These are phyloP conservation scores for Craterostigma plantagineum DNA, from an alignment of 257 asterid genomes.

Conservation along the genomic window DNA sequence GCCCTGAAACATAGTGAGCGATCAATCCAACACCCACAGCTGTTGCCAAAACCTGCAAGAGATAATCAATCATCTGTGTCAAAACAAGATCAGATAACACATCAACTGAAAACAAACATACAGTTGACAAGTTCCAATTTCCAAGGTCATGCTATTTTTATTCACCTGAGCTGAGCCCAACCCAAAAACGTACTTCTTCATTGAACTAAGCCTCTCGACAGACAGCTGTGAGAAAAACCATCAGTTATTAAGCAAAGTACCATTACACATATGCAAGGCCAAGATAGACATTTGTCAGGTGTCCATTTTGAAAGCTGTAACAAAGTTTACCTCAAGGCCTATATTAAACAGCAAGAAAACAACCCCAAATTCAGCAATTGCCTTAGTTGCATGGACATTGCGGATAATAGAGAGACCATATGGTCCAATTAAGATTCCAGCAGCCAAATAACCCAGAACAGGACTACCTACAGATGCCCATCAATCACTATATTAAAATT, in stretches of 20 bases:
- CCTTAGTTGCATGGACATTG: conserved; percentile 93
- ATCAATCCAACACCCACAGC: conserved; percentile 62
- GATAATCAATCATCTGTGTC: neutral
- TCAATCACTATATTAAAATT: conserved; percentile 8
- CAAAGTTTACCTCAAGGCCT: conserved; percentile 77
- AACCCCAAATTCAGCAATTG: conserved; percentile 98
- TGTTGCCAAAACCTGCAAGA: conserved; percentile 69
- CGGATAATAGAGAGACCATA: conserved; percentile 97
- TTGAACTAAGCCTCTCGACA: conserved; percentile 94
- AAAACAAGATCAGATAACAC: neutral
- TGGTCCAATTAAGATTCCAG: conserved; percentile 98
- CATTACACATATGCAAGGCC: too few relatives aligned
- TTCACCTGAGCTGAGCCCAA: conserved; percentile 97
- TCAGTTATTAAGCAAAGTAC: conserved; percentile 6
- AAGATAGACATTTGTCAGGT: neutral
- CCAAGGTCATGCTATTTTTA: conserved; percentile 9
- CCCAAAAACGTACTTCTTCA: conserved; percentile 98
- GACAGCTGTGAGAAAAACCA: conserved; percentile 54
- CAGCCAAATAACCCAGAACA: conserved; percentile 96
- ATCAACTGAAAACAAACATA: neutral
- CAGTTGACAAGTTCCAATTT: conserved; percentile 9
- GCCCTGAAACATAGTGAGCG: conserved; percentile 67
- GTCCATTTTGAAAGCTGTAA: neutral
- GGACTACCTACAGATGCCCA: conserved; percentile 72
- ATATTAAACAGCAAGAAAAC: conserved; percentile 95